These are phyloP conservation scores for Barnettozyma siamensis DNA, from an alignment of 805 yeast genomes.

Conservation along the genomic window DNA sequence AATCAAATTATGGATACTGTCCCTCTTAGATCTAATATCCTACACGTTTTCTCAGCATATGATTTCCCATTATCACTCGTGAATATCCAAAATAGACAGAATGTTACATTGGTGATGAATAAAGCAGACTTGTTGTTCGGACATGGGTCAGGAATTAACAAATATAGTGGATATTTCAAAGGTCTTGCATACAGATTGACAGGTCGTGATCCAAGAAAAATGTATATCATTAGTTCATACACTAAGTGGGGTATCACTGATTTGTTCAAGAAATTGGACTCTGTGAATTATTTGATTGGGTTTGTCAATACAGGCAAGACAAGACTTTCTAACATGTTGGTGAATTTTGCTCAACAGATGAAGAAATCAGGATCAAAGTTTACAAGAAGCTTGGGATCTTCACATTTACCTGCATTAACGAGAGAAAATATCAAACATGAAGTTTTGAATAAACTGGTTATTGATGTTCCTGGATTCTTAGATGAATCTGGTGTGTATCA, in stretches of 20 bases:
- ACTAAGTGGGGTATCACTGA: constrained; percentile 45
- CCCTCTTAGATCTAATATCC: constrained; percentile 42
- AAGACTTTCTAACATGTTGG: constrained; percentile 45
- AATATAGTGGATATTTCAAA: constrained; percentile 30
- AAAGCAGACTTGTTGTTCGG: constrained; percentile 40
- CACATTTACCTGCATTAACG: constrained; percentile 66
- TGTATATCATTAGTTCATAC: constrained; percentile 45
- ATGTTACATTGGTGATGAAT: constrained; percentile 30
- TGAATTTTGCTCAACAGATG: constrained; percentile 23
- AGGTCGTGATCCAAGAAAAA: constrained; percentile 22
- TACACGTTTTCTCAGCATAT: constrained; percentile 57
- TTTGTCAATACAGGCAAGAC: constrained; percentile 69
- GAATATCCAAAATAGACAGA: constrained; percentile 16
- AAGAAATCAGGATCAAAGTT: constrained; percentile 7
- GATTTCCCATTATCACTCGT: constrained; percentile 60
- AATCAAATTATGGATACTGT: constrained; percentile 27
- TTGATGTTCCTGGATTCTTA: constrained; percentile 37
- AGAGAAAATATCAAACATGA: constrained; percentile 41
- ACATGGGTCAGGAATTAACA: constrained; percentile 24
- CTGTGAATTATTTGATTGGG: constrained; percentile 50
- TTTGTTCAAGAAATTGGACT: constrained; percentile 33
- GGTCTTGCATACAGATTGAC: constrained; percentile 29
- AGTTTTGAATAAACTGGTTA: constrained; percentile 26
- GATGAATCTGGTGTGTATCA: constrained; percentile 23
- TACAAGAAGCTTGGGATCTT: constrained; percentile 29